These are phyloP conservation scores for Acanthamoeba healyi DNA, from an alignment of 208 protist species.

Conservation along the genomic window DNA sequence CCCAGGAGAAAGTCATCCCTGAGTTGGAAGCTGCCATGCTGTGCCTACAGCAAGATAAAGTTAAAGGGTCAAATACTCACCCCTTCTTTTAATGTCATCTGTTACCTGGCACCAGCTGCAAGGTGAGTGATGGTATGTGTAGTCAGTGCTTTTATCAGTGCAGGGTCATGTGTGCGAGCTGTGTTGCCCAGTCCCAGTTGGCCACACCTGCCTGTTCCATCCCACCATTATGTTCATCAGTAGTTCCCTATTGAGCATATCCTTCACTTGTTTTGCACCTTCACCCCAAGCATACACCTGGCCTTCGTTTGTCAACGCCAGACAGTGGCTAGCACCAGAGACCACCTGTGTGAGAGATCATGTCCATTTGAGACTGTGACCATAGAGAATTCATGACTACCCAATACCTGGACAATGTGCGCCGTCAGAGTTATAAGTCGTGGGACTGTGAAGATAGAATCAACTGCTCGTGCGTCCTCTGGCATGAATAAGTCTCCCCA, in stretches of 20 bases:
- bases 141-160: background rate
- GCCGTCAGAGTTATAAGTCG: background rate
- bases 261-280: background rate
- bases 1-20: constrained; percentile 1
- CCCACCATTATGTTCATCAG: too few relatives aligned
- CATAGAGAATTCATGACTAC: too few relatives aligned
- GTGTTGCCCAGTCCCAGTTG: constrained; percentile 59
- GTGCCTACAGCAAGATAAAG: background rate
- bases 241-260: too few relatives aligned
- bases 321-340: background rate
- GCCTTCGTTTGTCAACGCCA: background rate
- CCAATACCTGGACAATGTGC: too few relatives aligned
- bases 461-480: background rate
- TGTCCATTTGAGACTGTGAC: too few relatives aligned
- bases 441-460: background rate
- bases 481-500: background rate
- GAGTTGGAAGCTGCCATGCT: background rate
- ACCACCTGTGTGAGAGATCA: background rate
- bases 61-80: too few relatives aligned
- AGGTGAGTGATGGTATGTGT: background rate
- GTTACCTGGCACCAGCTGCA: background rate
- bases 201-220: background rate
- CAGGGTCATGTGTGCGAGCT: background rate
- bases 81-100: too few relatives aligned
- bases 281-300: background rate